Conservation (phyloP, 257 asterid genomes). For the Ehretia macrophylla region DNA sequence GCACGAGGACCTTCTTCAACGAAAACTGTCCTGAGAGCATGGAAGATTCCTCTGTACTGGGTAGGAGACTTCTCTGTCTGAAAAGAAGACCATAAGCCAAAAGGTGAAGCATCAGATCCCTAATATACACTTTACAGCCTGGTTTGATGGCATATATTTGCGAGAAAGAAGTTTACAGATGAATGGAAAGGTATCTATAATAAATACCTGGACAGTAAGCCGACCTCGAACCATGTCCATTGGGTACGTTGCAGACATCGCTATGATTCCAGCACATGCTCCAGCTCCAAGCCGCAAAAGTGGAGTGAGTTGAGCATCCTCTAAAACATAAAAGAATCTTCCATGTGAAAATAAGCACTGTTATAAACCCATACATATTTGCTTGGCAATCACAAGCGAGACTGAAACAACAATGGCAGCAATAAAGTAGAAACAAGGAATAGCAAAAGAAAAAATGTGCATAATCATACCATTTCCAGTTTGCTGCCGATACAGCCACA, state of each 20-base stretch:
- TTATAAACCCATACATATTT: too few relatives aligned
- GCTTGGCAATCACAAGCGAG: too few relatives aligned
- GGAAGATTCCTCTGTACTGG: constrained; percentile 87
- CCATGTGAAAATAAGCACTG: too few relatives aligned
- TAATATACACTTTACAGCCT: too few relatives aligned
- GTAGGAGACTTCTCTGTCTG: constrained; percentile 85
- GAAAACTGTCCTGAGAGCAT: constrained; percentile 81
- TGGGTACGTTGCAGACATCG: constrained; percentile 98
- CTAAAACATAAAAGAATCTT: constrained; percentile 19
- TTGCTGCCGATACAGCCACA: constrained; percentile 56
- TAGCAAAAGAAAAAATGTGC: not conserved
- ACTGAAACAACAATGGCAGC: too few relatives aligned
- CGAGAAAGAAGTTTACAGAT: too few relatives aligned
- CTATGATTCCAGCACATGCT: constrained; percentile 98
- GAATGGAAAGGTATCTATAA: too few relatives aligned
- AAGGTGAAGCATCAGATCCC: not conserved
- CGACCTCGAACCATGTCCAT: constrained; percentile 99
- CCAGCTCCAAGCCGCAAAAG: constrained; percentile 90
- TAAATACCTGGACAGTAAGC: constrained; percentile 79
- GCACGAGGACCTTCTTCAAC: constrained; percentile 93
- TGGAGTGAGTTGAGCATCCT: constrained; percentile 84
- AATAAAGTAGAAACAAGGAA: not conserved
- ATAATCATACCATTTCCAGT: constrained; percentile 61
- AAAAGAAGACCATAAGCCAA: constrained; percentile 14
- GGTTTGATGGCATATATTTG: too few relatives aligned